Base-by-base conservation (phyloP, 2,329 filamentous ascomycete species). In the Apiospora rasikravindrae region DNA sequence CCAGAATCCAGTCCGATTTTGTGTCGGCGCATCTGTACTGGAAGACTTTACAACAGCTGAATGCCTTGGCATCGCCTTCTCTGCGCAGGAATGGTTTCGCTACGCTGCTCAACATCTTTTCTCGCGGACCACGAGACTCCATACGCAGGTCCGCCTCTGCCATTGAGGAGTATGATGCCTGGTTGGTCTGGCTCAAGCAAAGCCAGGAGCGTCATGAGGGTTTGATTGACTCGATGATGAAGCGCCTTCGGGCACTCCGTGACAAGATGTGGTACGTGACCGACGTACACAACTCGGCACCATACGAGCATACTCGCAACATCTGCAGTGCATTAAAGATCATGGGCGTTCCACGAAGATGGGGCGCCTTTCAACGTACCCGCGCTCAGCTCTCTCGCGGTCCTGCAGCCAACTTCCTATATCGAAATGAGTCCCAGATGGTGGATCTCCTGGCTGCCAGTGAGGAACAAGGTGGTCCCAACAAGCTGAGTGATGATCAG, bases 181-280 rank as follows among this genome's bases (percentile, higher is more conserved):
- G 93, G 93, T 89, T 96, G 44, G 90, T 95, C 16, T 95, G 93
- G 89, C 87, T 97, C 26, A 94, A 94, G 78, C 93, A 94, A 76
- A 94, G 92, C 33, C 91, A 96, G 77, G 93, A 94, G 77, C 89
- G 93, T 3, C 91, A 95, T 67, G 94, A 96, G 77, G 88, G 87
- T 2, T 88, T 90, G 16, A 91, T 95, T 47, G 92, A 94, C 53
- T 87, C 90, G 6, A 93, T 94, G 89, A 93, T 94, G 87, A 87
- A 87, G 72, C 90, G 90, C 6, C 87, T 96, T 49, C 90, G 91
- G 72, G 91, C 92, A 29, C 87, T 98, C 51, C 90, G 96, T 57
- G 94, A 98, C 81, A 98, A 98, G 86, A 98, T 98, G 94, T 99
- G 96, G 96, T 99, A 97, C 80, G 93, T 96, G 73, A 96, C 94